Evolutionary conservation across 495 filamentous ascomycete species (phyloP).

Genomic region (Xeromyces bisporus): DNA sequence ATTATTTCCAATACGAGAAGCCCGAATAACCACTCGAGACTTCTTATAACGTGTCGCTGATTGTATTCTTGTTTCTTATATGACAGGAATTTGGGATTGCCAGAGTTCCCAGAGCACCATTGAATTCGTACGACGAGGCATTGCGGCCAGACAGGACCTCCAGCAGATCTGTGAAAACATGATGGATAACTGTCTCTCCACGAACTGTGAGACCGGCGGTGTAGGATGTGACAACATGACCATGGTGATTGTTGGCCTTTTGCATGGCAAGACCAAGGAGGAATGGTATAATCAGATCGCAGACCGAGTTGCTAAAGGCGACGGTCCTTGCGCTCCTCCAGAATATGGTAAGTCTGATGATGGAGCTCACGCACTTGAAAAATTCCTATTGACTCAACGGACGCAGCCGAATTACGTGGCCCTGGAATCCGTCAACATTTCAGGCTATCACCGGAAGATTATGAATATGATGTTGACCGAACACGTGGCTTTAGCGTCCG

Average conservation of each 20-base stretch:
- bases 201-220: constrained; percentile 92
- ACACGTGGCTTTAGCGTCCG: constrained; percentile 43
- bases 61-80: neutral
- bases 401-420: constrained; percentile 86
- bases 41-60: neutral
- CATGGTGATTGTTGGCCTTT: constrained; percentile 77
- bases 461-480: constrained; percentile 65
- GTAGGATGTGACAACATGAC: constrained; percentile 99
- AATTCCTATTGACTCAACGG: constrained; percentile 31
- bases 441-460: constrained; percentile 84
- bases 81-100: constrained; percentile 96
- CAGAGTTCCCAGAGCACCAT: constrained; percentile 94
- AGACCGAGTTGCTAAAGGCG: constrained; percentile 85
- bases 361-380: constrained; percentile 26
- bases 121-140: constrained; percentile 90
- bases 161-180: constrained; percentile 95
- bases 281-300: constrained; percentile 96
- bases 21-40: neutral
- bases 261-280: constrained; percentile 82
- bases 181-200: constrained; percentile 98
- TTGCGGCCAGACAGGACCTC: constrained; percentile 86
- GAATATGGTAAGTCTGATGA: constrained; percentile 86
- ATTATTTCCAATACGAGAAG: no score
- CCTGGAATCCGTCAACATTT: constrained; percentile 67
- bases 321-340: constrained; percentile 95